Conservation (phyloP, 495 filamentous ascomycete species). For the Tricharina praecox region DNA sequence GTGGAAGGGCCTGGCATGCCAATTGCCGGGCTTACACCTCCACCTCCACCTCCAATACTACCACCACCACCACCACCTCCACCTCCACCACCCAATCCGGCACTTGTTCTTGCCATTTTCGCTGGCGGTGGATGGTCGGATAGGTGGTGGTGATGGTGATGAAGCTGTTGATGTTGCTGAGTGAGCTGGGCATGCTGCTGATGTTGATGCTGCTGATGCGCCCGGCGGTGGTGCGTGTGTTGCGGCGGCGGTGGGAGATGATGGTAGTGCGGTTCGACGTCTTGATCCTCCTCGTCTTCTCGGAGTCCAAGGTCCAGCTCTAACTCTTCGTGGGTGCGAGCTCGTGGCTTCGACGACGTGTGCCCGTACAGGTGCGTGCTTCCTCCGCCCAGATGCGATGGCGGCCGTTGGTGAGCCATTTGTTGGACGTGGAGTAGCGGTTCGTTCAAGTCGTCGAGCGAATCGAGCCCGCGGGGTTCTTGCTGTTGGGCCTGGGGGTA, state of each 20-base stretch:
- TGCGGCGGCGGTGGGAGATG: slow-evolving; percentile 15
- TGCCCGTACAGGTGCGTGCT: slow-evolving; percentile 24
- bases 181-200: neutral
- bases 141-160: slow-evolving; percentile 21
- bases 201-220: no score
- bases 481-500: slow-evolving; percentile 21
- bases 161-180: neutral
- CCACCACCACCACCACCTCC: slow-evolving; percentile 12
- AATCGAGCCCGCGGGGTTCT: slow-evolving; percentile 26
- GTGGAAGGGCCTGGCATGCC: slow-evolving; percentile 44
- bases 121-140: slow-evolving; percentile 22
- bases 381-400: slow-evolving; percentile 25
- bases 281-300: slow-evolving; percentile 26
- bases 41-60: slow-evolving; percentile 26
- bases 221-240: slow-evolving; percentile 15
- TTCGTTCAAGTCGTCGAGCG: slow-evolving; percentile 25
- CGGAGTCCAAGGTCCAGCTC: slow-evolving; percentile 23
- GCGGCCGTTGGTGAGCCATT: slow-evolving; percentile 27
- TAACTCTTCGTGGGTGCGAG: slow-evolving; percentile 27
- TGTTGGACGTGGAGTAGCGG: slow-evolving; percentile 26
- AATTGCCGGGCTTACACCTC: slow-evolving; percentile 34
- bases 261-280: slow-evolving; percentile 23
- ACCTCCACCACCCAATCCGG: slow-evolving; percentile 27
- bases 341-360: slow-evolving; percentile 24
- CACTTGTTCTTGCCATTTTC: slow-evolving; percentile 23